Percentiles rank a stretch among this genome's conserved stretches.
These are phyloP conservation scores for Leccinellum luteum DNA, from an alignment of 768 basidiomycete genomes.

Conservation along the genomic window DNA sequence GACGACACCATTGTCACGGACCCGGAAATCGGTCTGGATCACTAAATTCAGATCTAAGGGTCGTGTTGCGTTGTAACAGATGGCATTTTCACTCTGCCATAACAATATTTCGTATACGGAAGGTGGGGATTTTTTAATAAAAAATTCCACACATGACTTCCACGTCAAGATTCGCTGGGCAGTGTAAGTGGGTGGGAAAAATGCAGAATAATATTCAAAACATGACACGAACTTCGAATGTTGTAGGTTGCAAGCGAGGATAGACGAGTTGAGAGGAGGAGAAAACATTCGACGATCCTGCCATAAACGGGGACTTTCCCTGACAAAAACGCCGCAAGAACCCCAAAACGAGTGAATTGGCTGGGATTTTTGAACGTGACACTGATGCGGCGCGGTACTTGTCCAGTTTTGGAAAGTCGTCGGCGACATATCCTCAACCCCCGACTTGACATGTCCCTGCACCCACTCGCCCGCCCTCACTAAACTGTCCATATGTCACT, in stretches of 20 bases:
- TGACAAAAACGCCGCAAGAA: conserved; percentile 24
- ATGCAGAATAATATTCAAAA: conserved; percentile 4
- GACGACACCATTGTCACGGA: conserved; percentile 40
- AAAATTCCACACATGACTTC: conserved; percentile 30
- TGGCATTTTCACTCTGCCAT: conserved; percentile 40
- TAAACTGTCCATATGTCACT: conserved; percentile 24
- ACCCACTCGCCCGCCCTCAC: conserved; percentile 12
- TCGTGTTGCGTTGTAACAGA: conserved; percentile 53
- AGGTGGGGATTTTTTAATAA: conserved; percentile 46
- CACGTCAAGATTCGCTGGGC: conserved; percentile 26
- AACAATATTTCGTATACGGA: conserved; percentile 40
- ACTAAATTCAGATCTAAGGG: conserved; percentile 73
- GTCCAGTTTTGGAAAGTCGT: conserved; percentile 20
- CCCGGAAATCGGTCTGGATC: conserved; percentile 48
- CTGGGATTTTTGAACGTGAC: conserved; percentile 15
- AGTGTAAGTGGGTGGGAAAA: conserved; percentile 23
- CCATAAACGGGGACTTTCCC: conserved; percentile 17
- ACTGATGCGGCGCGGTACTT: conserved; percentile 26
- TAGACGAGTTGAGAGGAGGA: background rate
- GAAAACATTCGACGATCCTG: conserved; percentile 27
- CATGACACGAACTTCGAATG: conserved; percentile 3
- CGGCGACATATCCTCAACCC: conserved; percentile 26
- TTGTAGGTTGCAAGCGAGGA: background rate
- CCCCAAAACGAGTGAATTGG: conserved; percentile 25
- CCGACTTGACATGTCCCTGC: conserved; percentile 24